These are phyloP conservation scores for Chalciporus chontae DNA, from an alignment of 768 basidiomycete species.

Conservation along the genomic window DNA sequence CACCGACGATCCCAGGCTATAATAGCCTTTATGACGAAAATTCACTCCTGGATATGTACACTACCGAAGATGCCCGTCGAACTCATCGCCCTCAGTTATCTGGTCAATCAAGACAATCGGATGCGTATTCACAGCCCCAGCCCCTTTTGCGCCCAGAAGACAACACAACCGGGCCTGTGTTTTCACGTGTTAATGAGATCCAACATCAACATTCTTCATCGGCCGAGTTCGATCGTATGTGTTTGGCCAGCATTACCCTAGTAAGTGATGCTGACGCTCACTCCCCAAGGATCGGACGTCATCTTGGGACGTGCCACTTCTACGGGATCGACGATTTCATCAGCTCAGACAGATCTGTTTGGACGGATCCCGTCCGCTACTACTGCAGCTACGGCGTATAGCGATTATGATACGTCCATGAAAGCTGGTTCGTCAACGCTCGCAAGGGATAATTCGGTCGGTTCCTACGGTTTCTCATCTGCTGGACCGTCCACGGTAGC, in stretches of 20 bases:
- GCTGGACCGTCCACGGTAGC: constrained; percentile 23
- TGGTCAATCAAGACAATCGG: constrained; percentile 19
- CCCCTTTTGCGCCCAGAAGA: constrained; percentile 14
- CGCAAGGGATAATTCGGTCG: constrained; percentile 12
- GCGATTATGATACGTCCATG: constrained; percentile 11
- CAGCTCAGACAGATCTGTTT: constrained; percentile 22
- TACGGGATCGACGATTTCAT: constrained; percentile 27
- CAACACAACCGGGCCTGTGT: constrained; percentile 4
- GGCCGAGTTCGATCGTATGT: constrained; percentile 25
- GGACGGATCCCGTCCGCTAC: constrained; percentile 25
- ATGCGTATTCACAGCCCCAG: constrained; percentile 12
- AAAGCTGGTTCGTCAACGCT: constrained; percentile 17
- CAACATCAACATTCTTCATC: constrained; percentile 19
- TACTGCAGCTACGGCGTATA: constrained; percentile 24
- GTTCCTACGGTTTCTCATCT: constrained; percentile 17
- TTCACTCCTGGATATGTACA: constrained; percentile 22
- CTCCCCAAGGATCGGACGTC: constrained; percentile 15
- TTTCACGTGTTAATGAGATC: constrained; percentile 18
- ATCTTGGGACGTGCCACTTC: constrained; percentile 27
- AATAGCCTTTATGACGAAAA: constrained; percentile 21
- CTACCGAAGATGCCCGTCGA: constrained; percentile 17
- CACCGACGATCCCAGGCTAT: constrained; percentile 27
- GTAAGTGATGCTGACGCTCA: constrained; percentile 4
- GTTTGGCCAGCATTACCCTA: background rate
- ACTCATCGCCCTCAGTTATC: constrained; percentile 19